Conservation (phyloP, 257 asterid species). For the Ehretia macrophylla region DNA sequence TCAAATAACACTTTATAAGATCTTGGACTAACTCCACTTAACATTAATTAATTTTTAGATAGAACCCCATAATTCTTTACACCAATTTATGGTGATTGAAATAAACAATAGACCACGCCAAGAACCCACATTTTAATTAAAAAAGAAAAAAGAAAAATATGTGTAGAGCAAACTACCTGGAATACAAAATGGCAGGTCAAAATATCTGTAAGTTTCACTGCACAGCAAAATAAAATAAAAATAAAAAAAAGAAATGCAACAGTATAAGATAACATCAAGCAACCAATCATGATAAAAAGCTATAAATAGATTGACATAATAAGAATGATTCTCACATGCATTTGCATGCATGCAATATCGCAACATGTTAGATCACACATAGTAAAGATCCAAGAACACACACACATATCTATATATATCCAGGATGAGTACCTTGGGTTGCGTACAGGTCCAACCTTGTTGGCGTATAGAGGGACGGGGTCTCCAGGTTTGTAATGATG, state of each 20-base stretch:
- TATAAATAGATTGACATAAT: neutral
- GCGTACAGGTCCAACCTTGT: conserved; percentile 27
- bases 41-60: too few species aligned
- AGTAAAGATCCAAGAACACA: too few species aligned
- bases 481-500: conserved; percentile 24
- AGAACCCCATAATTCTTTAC: too few species aligned
- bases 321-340: neutral
- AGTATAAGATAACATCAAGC: neutral
- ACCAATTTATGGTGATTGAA: too few species aligned
- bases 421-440: conserved; percentile 30
- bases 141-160: neutral
- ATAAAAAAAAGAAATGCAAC: neutral
- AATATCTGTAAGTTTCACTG: conserved; percentile 76
- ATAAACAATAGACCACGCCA: too few species aligned
- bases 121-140: neutral
- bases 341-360: neutral
- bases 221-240: conserved; percentile 1
- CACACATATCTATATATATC: too few species aligned
- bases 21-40: too few species aligned
- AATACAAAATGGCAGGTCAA: conserved; percentile 69
- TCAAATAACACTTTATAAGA: too few species aligned
- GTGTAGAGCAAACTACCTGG: conserved; percentile 38
- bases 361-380: too few species aligned
- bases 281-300: neutral
- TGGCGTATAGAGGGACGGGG: conserved; percentile 26